Evolutionary conservation across 306 rosid species (phyloP).

Genomic region (Castanea crenata): DNA sequence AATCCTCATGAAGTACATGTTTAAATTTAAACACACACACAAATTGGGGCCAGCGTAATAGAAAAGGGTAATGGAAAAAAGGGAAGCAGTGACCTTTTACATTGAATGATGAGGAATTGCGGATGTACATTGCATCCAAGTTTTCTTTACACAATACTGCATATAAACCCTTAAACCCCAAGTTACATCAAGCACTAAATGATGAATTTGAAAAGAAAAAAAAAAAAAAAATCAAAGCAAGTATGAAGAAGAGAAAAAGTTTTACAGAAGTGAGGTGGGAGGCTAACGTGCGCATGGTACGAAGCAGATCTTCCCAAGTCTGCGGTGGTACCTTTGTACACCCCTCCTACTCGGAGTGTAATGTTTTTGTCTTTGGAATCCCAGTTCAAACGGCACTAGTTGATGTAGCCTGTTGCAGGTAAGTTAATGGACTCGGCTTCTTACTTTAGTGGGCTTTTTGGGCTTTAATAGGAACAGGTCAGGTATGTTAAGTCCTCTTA

Average conservation of each 20-base stretch:
- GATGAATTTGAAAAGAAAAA: neutral
- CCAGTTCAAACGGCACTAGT: no score
- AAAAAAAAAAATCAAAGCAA: neutral
- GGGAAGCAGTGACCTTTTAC: constrained; percentile 44
- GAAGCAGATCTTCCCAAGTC: neutral
- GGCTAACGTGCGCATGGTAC: constrained; percentile 58
- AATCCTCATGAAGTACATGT: neutral
- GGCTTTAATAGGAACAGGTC: no score
- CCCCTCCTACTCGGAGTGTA: no score
- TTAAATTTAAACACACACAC: no score
- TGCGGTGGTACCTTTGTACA: neutral
- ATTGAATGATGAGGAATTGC: constrained; percentile 48
- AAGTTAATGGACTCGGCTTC: no score
- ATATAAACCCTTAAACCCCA: neutral
- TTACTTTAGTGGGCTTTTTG: no score
- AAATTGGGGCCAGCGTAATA: neutral
- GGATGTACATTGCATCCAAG: constrained; percentile 34
- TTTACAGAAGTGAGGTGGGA: constrained; percentile 49
- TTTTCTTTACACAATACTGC: constrained; percentile 60
- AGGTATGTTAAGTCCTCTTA: no score
- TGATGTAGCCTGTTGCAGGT: no score
- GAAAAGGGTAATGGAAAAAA: neutral
- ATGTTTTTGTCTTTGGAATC: no score
- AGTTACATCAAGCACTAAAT: neutral
- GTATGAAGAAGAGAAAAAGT: neutral